Conservation (phyloP, 2,329 filamentous ascomycete species). For the Didymellaceae sp. region DNA sequence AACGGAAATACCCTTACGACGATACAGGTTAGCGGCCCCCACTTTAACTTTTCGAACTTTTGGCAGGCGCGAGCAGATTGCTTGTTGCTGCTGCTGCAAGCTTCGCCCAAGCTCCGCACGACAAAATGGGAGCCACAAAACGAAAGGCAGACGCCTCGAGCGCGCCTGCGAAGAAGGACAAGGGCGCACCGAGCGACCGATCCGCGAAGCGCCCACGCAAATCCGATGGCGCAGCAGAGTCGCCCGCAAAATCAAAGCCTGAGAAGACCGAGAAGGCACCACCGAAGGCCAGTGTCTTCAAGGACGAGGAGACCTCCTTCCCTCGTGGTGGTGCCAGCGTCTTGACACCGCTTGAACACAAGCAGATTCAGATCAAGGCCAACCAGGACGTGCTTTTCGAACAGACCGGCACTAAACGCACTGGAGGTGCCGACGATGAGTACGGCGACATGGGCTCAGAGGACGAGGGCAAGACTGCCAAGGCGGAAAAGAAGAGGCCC, state of each 20-base stretch:
- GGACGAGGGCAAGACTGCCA: constrained; percentile 50
- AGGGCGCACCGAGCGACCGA: constrained; percentile 35
- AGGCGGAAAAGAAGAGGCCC: constrained; percentile 61
- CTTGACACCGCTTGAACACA: constrained; percentile 90
- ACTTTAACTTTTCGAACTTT: constrained; percentile 30
- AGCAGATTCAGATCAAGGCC: constrained; percentile 93
- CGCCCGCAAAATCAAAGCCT: constrained; percentile 39
- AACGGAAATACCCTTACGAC: not conserved
- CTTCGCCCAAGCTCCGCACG: constrained; percentile 17
- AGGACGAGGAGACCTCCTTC: constrained; percentile 87
- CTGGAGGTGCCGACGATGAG: constrained; percentile 52
- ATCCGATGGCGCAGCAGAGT: constrained; percentile 38
- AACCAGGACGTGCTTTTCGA: constrained; percentile 92
- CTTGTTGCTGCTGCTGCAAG: constrained; percentile 13
- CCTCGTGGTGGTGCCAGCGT: constrained; percentile 91
- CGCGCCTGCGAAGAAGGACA: constrained; percentile 41
- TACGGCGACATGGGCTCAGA: constrained; percentile 52
- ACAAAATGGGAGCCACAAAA: constrained; percentile 54
- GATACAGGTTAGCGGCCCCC: constrained; percentile 16
- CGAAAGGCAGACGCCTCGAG: constrained; percentile 52
- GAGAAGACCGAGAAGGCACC: constrained; percentile 31
- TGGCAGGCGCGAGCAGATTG: constrained; percentile 21
- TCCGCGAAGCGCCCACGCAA: constrained; percentile 48
- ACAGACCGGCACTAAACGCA: constrained; percentile 68
- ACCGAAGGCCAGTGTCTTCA: constrained; percentile 55